Base-by-base conservation (phyloP, 202 grass and related monocot species). In the Setaria viridis region DNA sequence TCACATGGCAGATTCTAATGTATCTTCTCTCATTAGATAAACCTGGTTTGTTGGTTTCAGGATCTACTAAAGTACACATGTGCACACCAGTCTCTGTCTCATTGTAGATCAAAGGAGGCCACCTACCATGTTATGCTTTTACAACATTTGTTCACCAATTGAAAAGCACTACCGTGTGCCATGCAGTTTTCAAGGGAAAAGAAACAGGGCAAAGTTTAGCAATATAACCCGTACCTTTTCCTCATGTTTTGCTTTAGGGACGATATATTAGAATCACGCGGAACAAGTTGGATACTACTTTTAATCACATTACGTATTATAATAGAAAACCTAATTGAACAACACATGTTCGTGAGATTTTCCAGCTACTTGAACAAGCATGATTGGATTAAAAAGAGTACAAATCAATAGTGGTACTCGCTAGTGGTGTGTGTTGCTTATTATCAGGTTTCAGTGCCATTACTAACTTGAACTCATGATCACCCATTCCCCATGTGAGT, bases 131-230 rank as follows among this genome's bases (percentile, higher is more conserved):
- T 25, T 25, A 51, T 14, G 17, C 12, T 55, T 35, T 56, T 68
- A 68, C 11, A 80, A 13, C 33, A 45, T 43, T 70, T 70, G 79
- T 81, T 81, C 34, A 70, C 49, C 14, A 81, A 59, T 58, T 71
- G 25, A 59, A 82, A 59, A 72, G n/a, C 37, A 46, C 2, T 59
- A 59, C 17, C 9, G 0, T 59, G 39, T 81, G 64, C 14, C 17
- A 11, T 58, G 29, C 17, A 41, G 39, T 41, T 41, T 41, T 41
- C 77, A 50, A 79, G 29, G 29, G 77, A 49, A 79, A 66, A 51
- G 30, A 67, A 19, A 80, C 30, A 65, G 21, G 41, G 14, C 29
- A 37, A 35, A 49, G 29, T 65, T 49, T 65, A 66, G 45, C 20
- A 65, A 29, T 79, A 79, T 17, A 32, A 50, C 49, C 29, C 51